Evolutionary conservation across 306 rosid genomes (phyloP), one percentile per base, ranked within the genome.

Genomic region (Medicago arabica): DNA sequence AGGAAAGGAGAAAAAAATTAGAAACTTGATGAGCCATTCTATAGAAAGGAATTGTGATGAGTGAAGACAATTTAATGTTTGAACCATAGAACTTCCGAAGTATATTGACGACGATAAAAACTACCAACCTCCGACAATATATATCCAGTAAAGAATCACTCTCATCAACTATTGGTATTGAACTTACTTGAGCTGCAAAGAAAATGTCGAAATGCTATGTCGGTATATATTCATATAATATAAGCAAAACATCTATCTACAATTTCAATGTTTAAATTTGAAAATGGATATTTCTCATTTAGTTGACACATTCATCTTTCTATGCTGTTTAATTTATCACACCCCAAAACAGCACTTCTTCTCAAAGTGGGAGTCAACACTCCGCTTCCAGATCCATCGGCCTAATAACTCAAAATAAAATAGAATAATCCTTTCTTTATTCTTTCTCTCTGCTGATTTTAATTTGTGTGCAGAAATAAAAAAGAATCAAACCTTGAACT

Each of bases 61-160:
- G 36, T 31, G 15, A 76, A 41, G 51, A 51, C 15, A 47, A 76
- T 62, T 17, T 62, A 75, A 67, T 39, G 61, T 51, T 51, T 39
- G 70, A 74, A 76, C 68, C 47, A 76, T 19, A 72, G 34, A 67
- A 28, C 60, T 53, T 44, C 55, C 8, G 18, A 55, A 54, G 70
- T 55, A 31, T 28, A 73, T 9, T 60, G 40, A 66, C 15, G 73
- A 49, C 25, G 25, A 71, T 67, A 75, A 54, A 76, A 59, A 71
- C 51, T 74, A 92, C 97, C 82, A 82, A 96, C 99, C 98, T 96
- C 69, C 99, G 97, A 83, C 97, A 90, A 87, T 96, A 96, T 83
- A 96, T 86, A 86, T 96, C 99, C 76, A 96, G 80, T 75, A 96
- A 87, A 4, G 98, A 90, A 85, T 90, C 97, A 60, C 75, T 90